These are phyloP conservation scores for Pythium diclinum DNA, from an alignment of 352 stramenopile species.

Conservation along the genomic window DNA sequence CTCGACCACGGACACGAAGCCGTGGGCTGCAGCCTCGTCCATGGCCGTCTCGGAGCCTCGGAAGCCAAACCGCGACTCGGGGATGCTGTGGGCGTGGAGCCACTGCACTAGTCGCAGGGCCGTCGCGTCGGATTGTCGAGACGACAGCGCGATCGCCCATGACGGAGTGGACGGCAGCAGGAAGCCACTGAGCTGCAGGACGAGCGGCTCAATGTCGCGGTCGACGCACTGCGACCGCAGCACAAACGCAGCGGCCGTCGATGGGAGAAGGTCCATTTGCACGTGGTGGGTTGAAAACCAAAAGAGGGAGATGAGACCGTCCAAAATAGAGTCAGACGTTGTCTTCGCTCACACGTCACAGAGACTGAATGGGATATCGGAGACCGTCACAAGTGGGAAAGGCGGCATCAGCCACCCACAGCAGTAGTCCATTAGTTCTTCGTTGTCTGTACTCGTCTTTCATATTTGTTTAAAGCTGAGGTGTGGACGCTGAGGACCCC, in stretches of 20 bases:
- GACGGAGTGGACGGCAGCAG: conserved; percentile 2
- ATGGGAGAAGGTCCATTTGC: neutral
- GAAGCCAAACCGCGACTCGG: neutral
- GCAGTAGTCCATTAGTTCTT: neutral
- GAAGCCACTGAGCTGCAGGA: neutral
- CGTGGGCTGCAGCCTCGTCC: conserved; percentile 2
- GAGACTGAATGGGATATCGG: too few relatives aligned
- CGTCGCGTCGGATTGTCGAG: neutral
- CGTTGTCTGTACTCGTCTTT: neutral
- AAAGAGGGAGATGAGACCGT: neutral
- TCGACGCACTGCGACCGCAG: neutral
- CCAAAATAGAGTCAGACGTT: neutral
- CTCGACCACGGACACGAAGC: neutral
- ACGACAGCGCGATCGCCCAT: neutral
- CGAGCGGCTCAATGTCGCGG: neutral
- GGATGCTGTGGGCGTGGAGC: neutral
- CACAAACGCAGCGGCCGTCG: neutral
- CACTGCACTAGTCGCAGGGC: conserved; percentile 1
- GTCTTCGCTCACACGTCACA: too few relatives aligned
- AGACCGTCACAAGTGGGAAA: neutral
- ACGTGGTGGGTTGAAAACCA: neutral
- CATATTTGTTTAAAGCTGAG: neutral
- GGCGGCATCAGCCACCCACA: neutral
- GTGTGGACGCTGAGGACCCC: conserved; percentile 6
- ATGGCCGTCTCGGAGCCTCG: neutral